These are phyloP conservation scores for Didymella pinodella DNA, from an alignment of 2,329 filamentous ascomycete species.

Conservation along the genomic window DNA sequence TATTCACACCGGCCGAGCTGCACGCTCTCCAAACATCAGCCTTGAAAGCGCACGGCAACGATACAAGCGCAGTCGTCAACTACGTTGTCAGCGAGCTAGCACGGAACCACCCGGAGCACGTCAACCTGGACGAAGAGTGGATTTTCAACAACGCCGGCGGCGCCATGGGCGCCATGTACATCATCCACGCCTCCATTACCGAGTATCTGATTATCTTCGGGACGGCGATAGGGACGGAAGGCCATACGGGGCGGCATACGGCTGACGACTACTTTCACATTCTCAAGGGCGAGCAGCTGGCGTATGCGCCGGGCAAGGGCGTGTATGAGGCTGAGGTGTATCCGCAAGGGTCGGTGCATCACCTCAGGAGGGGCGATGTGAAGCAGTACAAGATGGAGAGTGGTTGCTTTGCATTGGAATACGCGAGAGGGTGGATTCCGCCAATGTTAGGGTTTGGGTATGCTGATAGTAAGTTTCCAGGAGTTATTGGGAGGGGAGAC, in stretches of 20 bases:
- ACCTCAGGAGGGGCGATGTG: conserved; percentile 72
- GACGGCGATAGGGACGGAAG: conserved; percentile 82
- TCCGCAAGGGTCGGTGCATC: conserved; percentile 72
- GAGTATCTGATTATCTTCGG: conserved; percentile 59
- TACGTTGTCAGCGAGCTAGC: conserved; percentile 75
- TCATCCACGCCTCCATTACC: conserved; percentile 86
- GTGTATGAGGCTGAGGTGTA: conserved; percentile 74
- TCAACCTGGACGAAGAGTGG: conserved; percentile 82
- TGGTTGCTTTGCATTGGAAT: conserved; percentile 81
- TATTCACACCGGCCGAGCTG: conserved; percentile 74
- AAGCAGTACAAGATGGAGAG: conserved; percentile 87
- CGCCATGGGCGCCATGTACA: conserved; percentile 91
- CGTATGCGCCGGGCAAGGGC: conserved; percentile 70
- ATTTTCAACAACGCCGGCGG: conserved; percentile 92
- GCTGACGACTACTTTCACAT: conserved; percentile 97
- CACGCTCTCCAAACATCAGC: conserved; percentile 70
- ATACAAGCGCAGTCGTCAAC: conserved; percentile 73
- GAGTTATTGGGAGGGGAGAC: neutral
- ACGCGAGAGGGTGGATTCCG: conserved; percentile 88
- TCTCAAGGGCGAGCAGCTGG: conserved; percentile 77
- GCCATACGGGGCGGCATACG: conserved; percentile 86
- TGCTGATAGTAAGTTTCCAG: conserved; percentile 65
- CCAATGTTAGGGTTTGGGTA: conserved; percentile 92
- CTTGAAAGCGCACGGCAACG: conserved; percentile 74
- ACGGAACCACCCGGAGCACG: conserved; percentile 49